Percentiles rank a stretch among this genome's conserved stretches.
Evolutionary conservation across 768 basidiomycete species (phyloP).

Genomic region (Fomitopsis serialis): DNA sequence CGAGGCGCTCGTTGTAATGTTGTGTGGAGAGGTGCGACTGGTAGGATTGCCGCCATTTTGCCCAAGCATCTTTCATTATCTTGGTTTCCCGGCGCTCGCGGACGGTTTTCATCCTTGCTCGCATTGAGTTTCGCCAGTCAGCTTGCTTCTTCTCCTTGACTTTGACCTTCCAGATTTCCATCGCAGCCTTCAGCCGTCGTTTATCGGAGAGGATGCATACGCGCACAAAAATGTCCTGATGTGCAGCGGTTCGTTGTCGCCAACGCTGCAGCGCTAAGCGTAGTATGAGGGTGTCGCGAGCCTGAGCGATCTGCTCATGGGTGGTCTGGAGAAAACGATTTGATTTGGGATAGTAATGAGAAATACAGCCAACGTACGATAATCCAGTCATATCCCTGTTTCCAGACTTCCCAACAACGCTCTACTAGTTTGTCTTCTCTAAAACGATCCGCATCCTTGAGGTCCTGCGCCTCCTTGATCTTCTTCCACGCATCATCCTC

Average conservation of each 20-base stretch:
- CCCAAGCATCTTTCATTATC: conserved; percentile 55
- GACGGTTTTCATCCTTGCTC: conserved; percentile 58
- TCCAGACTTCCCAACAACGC: conserved; percentile 75
- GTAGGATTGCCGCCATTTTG: conserved; percentile 59
- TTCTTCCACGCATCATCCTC: conserved; percentile 78
- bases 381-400: conserved; percentile 66
- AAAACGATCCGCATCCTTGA: conserved; percentile 67
- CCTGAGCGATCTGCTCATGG: conserved; percentile 58
- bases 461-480: conserved; percentile 63
- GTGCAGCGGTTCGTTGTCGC: conserved; percentile 38
- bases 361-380: conserved; percentile 42
- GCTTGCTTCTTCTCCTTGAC: conserved; percentile 50
- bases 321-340: conserved; percentile 49
- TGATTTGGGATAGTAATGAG: conserved; percentile 8
- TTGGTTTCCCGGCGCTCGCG: conserved; percentile 50
- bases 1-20: conserved; percentile 41
- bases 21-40: conserved; percentile 46
- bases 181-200: conserved; percentile 35
- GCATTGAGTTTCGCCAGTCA: conserved; percentile 67
- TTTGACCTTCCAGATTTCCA: conserved; percentile 50
- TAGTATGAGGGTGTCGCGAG: conserved; percentile 61
- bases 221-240: conserved; percentile 34
- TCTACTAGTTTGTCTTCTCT: conserved; percentile 57
- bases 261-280: conserved; percentile 57
- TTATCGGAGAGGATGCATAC: conserved; percentile 40